Base-by-base conservation (phyloP, 805 yeast species). In the Candida sakaeoensis region DNA sequence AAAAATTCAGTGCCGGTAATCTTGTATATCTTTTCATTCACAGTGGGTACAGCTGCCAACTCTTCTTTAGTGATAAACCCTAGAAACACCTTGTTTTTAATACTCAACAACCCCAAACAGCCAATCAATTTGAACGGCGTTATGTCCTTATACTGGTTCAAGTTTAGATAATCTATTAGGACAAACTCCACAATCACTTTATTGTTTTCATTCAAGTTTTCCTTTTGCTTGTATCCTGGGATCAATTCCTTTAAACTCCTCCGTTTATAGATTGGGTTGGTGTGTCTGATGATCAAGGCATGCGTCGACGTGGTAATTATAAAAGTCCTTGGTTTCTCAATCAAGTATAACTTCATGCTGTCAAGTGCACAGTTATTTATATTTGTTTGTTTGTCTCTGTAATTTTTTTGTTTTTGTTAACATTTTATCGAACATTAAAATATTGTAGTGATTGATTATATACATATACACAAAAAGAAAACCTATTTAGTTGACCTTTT, bases 291-390 rank as follows among this genome's bases (percentile, higher is more conserved):
- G 3, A 82, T 66, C 44, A 88, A 65, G 1, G 81, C 85, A 54
- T 68, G 74, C 19, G 72, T 74, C 32, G 73, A 70, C 15, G 82
- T 74, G 3, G 79, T 75, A 3, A 88, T 65, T 2, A 86, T 82
- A 42, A 86, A 66, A 8, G 90, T 74, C 40, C 96, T 67, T 2
- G 93, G 91, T 24, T 68, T 57, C 41, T 72, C 75, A 41, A 83
- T 77, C 39, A 84, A 68, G 57, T 70, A 79, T 9, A 85, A 71
- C 57, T 65, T 74, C 89, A 85, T 85, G 21, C 32, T 26, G 8
- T 16, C 21, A 5, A 17, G 27, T 6, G 17, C 16, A 8, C 8
- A 27, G 7, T 27, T n/a, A n/a, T n/a, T n/a, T n/a, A n/a, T n/a
- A 21, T 21, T 21, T 21, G 24, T 7, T 21, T 36, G 12, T 13